Conservation (phyloP, 1,284 basidiomycete genomes). For the Takashimella koratensis region DNA sequence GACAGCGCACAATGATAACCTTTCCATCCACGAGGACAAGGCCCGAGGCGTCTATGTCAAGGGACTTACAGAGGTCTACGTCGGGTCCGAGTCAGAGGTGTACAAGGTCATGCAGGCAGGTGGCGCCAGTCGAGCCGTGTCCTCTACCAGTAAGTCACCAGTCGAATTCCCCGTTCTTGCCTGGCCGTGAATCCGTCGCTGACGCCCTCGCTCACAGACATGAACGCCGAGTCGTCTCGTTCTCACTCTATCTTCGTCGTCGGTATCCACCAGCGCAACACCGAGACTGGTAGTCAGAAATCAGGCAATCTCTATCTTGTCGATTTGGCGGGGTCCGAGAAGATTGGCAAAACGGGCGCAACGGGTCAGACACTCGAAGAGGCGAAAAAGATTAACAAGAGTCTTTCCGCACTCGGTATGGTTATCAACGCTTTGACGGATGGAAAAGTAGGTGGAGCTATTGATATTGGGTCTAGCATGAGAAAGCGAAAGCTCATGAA, state of each 20-base stretch:
- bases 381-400: slow-evolving; percentile 99
- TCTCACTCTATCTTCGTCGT: slow-evolving; percentile 99
- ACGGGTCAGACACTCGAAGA: slow-evolving; percentile 98
- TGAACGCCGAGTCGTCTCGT: slow-evolving; percentile 99
- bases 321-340: slow-evolving; percentile 97
- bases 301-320: slow-evolving; percentile 96
- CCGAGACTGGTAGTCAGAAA: slow-evolving; percentile 92
- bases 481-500: background rate
- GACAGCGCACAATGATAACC: slow-evolving; percentile 97
- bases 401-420: slow-evolving; percentile 95
- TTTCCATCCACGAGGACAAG: slow-evolving; percentile 99
- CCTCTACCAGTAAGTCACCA: slow-evolving; percentile 87
- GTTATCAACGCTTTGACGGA: slow-evolving; percentile 99
- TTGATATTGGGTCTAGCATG: background rate
- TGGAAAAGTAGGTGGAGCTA: slow-evolving; percentile 69
- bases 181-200: background rate
- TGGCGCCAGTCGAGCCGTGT: slow-evolving; percentile 83
- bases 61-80: slow-evolving; percentile 95
- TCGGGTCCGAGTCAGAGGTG: slow-evolving; percentile 91
- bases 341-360: slow-evolving; percentile 96
- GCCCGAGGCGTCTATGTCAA: slow-evolving; percentile 97
- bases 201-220: no score
- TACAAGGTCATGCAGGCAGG: slow-evolving; percentile 99
- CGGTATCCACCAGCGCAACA: slow-evolving; percentile 94
- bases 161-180: background rate